These are phyloP conservation scores for Clathrus columnatus DNA, from an alignment of 768 basidiomycete species.

Conservation along the genomic window DNA sequence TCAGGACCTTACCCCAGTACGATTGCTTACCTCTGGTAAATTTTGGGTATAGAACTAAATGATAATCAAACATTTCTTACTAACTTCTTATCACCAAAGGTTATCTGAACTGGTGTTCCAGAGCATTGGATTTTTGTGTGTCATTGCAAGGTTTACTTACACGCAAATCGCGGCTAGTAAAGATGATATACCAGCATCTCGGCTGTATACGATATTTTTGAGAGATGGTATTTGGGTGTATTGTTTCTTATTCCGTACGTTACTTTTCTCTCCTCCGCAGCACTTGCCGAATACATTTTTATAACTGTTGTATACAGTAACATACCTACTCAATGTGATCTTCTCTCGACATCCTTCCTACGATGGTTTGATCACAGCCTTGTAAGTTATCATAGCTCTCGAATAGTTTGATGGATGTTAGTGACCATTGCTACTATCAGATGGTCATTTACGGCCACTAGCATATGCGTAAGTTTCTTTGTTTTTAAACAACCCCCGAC, in stretches of 20 bases:
- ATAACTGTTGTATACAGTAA: background rate
- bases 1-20: background rate
- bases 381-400: background rate
- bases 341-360: background rate
- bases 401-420: background rate
- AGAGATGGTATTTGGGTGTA: background rate
- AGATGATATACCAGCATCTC: background rate
- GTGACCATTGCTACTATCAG: background rate
- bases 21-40: background rate
- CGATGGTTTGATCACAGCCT: background rate
- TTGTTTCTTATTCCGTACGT: background rate
- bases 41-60: background rate
- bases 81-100: background rate
- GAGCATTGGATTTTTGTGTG: background rate
- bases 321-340: background rate
- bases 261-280: background rate
- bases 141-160: background rate
- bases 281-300: background rate
- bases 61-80: background rate
- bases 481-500: background rate
- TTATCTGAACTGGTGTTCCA: background rate
- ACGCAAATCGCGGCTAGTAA: background rate
- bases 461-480: background rate
- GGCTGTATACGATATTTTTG: background rate
- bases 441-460: background rate